phyloP scores from a whole-genome alignment of 768 basidiomycete species.

The Termitomyces eurrhizus region DNA sequence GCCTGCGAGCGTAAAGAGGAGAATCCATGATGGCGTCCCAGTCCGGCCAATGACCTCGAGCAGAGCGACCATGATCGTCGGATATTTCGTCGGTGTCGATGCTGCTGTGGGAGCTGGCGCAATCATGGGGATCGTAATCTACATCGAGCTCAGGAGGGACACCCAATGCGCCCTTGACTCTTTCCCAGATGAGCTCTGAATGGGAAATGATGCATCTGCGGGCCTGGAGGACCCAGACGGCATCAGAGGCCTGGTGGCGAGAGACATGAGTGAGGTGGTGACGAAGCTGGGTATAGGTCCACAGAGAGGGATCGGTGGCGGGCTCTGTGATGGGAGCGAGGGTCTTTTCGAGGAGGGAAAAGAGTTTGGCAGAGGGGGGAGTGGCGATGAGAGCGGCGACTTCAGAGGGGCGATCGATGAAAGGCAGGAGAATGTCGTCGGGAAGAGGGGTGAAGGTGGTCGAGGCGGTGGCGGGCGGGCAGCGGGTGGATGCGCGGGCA shows the following conservation, averaged over 20 bases:
- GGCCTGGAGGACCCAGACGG: constrained; percentile 66
- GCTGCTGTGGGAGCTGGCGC: constrained; percentile 17
- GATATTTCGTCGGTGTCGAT: constrained; percentile 37
- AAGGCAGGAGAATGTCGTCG: constrained; percentile 78
- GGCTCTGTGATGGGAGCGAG: constrained; percentile 41
- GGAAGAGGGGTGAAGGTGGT: constrained; percentile 69
- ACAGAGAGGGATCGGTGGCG: constrained; percentile 56
- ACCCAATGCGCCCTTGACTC: constrained; percentile 82
- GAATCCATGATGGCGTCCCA: constrained; percentile 46
- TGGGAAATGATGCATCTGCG: constrained; percentile 74
- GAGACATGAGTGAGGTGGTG: constrained; percentile 63
- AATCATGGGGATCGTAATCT: constrained; percentile 35
- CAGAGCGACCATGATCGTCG: constrained; percentile 36
- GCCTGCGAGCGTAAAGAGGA: constrained; percentile 26
- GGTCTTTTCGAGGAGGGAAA: constrained; percentile 70
- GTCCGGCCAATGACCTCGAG: constrained; percentile 38
- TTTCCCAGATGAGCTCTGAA: constrained; percentile 89
- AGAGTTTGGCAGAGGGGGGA: constrained; percentile 65
- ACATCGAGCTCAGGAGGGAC: constrained; percentile 81
- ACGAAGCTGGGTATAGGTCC: constrained; percentile 71
- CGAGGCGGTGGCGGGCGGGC: constrained; percentile 4
- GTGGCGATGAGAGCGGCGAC: constrained; percentile 63
- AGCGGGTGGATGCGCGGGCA: constrained; percentile 57
- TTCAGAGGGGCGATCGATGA: constrained; percentile 78
- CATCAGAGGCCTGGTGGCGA: constrained; percentile 62